phyloP scores from a whole-genome alignment of 2,329 filamentous ascomycete genomes.

The Diaporthe sp. region DNA sequence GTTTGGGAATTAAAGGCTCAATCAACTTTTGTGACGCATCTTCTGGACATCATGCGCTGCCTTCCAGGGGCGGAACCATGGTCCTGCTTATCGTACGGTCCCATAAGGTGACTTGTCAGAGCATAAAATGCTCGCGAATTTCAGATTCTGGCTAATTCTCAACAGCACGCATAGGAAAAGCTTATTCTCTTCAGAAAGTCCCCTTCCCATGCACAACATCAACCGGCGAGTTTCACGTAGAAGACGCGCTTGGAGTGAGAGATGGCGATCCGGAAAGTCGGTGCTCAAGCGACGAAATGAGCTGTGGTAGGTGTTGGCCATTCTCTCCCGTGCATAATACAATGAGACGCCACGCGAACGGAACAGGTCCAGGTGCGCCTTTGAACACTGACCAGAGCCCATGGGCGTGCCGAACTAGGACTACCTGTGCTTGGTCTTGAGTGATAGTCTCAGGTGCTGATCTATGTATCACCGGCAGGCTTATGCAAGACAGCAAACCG shows the following conservation, averaged over 20 bases:
- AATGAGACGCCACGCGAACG: too few relatives aligned
- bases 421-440: neutral
- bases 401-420: neutral
- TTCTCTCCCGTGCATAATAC: too few relatives aligned
- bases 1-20: too few relatives aligned
- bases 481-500: constrained; percentile 5
- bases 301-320: too few relatives aligned
- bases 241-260: neutral
- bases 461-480: neutral
- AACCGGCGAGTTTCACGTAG: neutral
- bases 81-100: neutral
- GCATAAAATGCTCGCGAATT: too few relatives aligned
- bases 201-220: neutral
- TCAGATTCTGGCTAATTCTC: neutral
- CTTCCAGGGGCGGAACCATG: too few relatives aligned
- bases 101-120: neutral
- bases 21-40: neutral
- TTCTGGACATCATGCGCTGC: neutral
- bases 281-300: too few relatives aligned
- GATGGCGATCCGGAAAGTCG: too few relatives aligned
- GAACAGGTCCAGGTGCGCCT: too few relatives aligned
- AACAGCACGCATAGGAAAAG: neutral
- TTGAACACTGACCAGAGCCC: neutral
- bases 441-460: neutral
- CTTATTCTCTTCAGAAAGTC: neutral